Conservation (phyloP, 495 filamentous ascomycete species). For the Aspergillus conjunctus region DNA sequence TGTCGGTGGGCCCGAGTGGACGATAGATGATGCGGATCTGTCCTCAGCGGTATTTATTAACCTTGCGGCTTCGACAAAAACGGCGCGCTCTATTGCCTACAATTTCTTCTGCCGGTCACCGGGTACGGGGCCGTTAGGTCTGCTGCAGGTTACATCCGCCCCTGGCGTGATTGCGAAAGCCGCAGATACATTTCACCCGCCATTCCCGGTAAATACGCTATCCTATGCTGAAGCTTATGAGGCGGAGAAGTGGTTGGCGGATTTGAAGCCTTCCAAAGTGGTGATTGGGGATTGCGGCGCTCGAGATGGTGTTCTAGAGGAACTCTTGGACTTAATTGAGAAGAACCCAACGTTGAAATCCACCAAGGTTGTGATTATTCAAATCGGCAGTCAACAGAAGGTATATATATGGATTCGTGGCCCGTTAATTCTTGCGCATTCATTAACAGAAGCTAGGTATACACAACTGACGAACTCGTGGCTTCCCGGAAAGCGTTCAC, state of each 20-base stretch:
- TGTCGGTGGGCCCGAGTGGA: conserved; percentile 35
- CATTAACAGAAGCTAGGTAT: conserved; percentile 20
- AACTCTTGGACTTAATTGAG: conserved; percentile 38
- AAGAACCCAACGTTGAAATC: conserved; percentile 4
- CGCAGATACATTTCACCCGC: conserved; percentile 21
- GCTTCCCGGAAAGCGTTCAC: conserved; percentile 9
- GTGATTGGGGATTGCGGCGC: conserved; percentile 57
- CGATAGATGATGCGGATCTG: conserved; percentile 47
- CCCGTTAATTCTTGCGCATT: neutral
- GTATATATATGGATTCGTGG: conserved; percentile 7
- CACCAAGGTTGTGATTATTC: conserved; percentile 34
- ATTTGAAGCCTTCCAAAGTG: conserved; percentile 36
- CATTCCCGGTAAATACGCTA: neutral
- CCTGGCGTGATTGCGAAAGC: conserved; percentile 31
- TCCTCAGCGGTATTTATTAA: conserved; percentile 39
- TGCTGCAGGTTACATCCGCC: conserved; percentile 34
- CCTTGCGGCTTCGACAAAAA: conserved; percentile 54
- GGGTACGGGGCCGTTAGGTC: conserved; percentile 24
- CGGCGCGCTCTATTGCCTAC: conserved; percentile 46
- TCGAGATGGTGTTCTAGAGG: conserved; percentile 37
- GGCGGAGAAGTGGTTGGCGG: conserved; percentile 24
- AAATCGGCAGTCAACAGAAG: conserved; percentile 46
- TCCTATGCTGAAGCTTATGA: conserved; percentile 27
- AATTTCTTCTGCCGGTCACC: conserved; percentile 22
- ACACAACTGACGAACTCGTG: conserved; percentile 30